A percentile compares a stretch with the other conserved stretches of the same genome.
Conservation (phyloP, 148 eudicot species). For the Vaccinium myrtillus region DNA sequence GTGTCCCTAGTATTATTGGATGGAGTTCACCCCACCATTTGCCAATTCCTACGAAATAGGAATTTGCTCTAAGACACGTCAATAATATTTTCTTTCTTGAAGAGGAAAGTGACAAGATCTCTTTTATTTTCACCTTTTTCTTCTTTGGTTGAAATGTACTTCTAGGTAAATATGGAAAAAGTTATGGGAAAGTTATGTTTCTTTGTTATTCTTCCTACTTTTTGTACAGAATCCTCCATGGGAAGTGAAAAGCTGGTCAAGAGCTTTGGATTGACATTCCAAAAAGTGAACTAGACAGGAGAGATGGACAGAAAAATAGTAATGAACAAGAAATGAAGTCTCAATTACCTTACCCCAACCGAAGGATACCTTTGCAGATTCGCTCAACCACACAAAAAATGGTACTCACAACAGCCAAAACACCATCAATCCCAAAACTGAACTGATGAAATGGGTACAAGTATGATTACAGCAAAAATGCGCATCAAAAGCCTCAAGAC, state of each 20-base stretch:
- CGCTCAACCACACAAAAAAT: not conserved
- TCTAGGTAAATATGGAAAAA: too few relatives aligned
- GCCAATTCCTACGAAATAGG: too few relatives aligned
- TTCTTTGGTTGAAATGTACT: too few relatives aligned
- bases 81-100: too few relatives aligned
- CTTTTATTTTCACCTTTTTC: too few relatives aligned
- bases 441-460: not conserved
- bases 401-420: not conserved
- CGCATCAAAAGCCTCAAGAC: not conserved
- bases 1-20: too few relatives aligned
- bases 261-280: not conserved
- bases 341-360: not conserved
- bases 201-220: not conserved
- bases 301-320: not conserved
- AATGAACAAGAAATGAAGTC: not conserved
- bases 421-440: not conserved
- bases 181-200: too few relatives aligned
- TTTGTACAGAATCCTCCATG: not conserved
- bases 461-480: not conserved
- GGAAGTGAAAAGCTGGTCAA: not conserved
- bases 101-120: too few relatives aligned
- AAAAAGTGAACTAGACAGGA: not conserved
- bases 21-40: too few relatives aligned
- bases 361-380: not conserved
- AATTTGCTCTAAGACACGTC: too few relatives aligned